Evolutionary conservation across 2,329 filamentous ascomycete species (phyloP).

Genomic region (Fusarium mundagurra): DNA sequence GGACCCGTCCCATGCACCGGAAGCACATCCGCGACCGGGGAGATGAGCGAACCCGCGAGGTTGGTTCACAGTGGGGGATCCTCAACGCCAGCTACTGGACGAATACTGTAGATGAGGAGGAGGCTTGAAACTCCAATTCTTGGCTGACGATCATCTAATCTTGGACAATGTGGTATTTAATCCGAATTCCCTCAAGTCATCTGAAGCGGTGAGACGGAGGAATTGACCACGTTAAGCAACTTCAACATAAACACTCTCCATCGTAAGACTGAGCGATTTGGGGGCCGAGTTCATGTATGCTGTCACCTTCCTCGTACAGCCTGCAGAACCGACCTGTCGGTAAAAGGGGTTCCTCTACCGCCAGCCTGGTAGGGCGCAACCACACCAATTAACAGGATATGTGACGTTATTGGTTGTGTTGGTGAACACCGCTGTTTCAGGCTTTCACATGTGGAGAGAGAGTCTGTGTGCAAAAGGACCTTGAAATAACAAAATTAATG

Average conservation of each 20-base stretch:
- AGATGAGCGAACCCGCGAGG: neutral
- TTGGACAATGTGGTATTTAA: conserved; percentile 5
- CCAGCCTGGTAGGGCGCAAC: conserved; percentile 22
- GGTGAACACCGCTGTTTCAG: conserved; percentile 24
- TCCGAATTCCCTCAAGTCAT: no score
- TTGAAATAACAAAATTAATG: conserved; percentile 4
- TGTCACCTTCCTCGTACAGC: conserved; percentile 11
- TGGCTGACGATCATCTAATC: neutral
- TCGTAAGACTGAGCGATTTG: neutral
- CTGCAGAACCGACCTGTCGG: conserved; percentile 18
- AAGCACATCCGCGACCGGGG: conserved; percentile 21
- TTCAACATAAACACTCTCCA: neutral
- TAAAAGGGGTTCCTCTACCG: conserved; percentile 10
- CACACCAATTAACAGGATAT: neutral
- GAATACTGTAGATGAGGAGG: neutral
- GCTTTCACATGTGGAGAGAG: neutral
- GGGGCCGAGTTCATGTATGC: neutral
- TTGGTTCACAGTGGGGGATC: neutral
- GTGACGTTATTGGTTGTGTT: neutral
- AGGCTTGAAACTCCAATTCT: conserved; percentile 2
- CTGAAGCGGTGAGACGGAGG: conserved; percentile 25
- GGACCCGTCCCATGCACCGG: conserved; percentile 13
- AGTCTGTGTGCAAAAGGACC: conserved; percentile 14
- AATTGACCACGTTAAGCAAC: neutral
- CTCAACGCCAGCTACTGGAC: neutral